Conservation (phyloP, 73 alveolate genomes). For the Paramecium sexaurelia region DNA sequence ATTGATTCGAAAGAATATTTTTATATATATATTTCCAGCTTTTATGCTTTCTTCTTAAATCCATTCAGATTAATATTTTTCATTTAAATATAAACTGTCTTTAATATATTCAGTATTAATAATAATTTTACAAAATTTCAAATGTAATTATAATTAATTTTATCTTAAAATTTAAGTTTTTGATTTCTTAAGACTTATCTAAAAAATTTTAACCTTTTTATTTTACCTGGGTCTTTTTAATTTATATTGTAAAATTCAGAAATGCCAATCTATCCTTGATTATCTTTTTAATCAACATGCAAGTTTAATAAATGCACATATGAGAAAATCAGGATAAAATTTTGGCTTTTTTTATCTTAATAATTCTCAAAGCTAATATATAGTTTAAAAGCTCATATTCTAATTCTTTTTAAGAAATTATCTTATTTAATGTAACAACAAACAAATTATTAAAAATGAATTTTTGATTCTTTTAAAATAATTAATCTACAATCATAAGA, state of each 20-base stretch:
- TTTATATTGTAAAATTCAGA: no score
- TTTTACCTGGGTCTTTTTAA: no score
- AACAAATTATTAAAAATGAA: constrained; percentile 77
- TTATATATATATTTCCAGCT: no score
- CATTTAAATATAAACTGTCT: constrained; percentile 29
- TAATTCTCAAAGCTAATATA: no score
- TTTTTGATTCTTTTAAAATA: constrained; percentile 35
- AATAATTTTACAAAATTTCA: constrained; percentile 52
- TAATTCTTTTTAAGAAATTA: constrained; percentile 76
- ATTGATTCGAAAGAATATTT: neutral
- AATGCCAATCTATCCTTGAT: no score
- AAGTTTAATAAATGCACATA: no score
- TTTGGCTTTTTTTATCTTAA: no score
- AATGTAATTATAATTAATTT: constrained; percentile 74
- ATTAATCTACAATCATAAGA: constrained; percentile 57
- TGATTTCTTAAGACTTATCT: no score
- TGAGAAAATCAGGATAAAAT: no score
- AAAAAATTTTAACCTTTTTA: no score
- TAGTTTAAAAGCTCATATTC: constrained; percentile 67
- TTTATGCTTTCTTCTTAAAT: neutral
- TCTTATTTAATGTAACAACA: constrained; percentile 92
- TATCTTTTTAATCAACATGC: no score
- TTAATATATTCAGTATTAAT: neutral
- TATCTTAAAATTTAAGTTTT: constrained; percentile 84
- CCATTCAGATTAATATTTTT: constrained; percentile 49